These are phyloP conservation scores for Zasmidium citrigriseum DNA, from an alignment of 2,329 filamentous ascomycete species.

Conservation along the genomic window DNA sequence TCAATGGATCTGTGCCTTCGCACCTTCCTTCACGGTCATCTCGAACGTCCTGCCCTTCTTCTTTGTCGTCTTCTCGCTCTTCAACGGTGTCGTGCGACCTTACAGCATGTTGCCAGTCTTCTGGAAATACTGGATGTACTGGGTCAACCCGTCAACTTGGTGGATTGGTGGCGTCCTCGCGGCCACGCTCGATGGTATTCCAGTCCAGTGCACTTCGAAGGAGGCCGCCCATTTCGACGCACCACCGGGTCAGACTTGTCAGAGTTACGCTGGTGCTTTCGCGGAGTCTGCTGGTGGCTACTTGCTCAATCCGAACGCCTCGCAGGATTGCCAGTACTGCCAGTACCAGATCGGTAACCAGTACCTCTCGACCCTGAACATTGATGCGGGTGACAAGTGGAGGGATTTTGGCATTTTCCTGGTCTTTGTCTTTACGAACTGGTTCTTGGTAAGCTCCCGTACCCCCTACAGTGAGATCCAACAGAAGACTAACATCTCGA, in stretches of 20 bases:
- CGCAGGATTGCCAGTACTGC: conserved; percentile 67
- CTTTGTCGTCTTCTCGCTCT: too few species aligned
- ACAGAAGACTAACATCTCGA: too few species aligned
- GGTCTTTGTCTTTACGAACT: conserved; percentile 70
- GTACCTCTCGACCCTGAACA: conserved; percentile 63
- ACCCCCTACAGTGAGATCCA: too few species aligned
- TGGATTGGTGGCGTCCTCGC: conserved; percentile 71
- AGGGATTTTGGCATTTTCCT: conserved; percentile 71
- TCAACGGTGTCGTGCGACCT: conserved; percentile 75
- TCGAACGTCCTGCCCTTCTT: conserved; percentile 75
- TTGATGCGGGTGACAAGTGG: conserved; percentile 65
- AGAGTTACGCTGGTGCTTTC: conserved; percentile 63
- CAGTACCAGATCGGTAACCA: conserved; percentile 65
- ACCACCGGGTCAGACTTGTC: conserved; percentile 65
- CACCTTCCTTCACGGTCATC: conserved; percentile 76
- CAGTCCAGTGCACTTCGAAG: conserved; percentile 44
- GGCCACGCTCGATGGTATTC: conserved; percentile 58
- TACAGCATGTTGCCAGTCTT: conserved; percentile 67
- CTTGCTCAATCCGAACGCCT: conserved; percentile 62
- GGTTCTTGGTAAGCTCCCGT: conserved; percentile 69
- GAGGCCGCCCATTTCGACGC: conserved; percentile 68
- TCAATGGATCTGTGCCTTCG: conserved; percentile 83
- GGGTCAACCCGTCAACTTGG: conserved; percentile 68
- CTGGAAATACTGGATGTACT: conserved; percentile 74
- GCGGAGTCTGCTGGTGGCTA: conserved; percentile 59